Evolutionary conservation across 176 grass and related monocot species (phyloP), one percentile per base, ranked within the genome.

Genomic region (Zoysia japonica): DNA sequence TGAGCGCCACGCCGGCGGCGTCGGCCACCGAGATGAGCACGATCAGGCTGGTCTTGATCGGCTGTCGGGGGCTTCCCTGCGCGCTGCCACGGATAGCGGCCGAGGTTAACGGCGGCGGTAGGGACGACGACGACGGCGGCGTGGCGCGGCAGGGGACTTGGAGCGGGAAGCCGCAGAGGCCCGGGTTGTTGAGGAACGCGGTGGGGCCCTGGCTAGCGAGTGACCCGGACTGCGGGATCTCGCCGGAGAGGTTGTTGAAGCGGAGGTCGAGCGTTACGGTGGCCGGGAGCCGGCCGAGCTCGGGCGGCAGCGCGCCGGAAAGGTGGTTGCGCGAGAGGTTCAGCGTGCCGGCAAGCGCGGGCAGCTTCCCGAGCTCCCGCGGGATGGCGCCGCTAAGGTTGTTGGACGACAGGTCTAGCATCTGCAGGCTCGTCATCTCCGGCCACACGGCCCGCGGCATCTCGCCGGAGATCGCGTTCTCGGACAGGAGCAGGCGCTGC

Each of bases 241-340:
- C 94, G 17, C 94, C 94, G 8, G 94, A 91, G 39, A 97, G 94
- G 70, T 89, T 87, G 79, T 97, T 97, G 79, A 93, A 97, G 5
- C 88, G 86, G 13, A 97, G 86, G 49, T 97, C 94, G 47, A 97
- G 91, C 28, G 49, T 89, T 16, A 97, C 88, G 40, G 87, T 97
- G 1, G 84, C 86, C 54, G 94, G 94, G 13, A 97, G 87, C 13
- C 50, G 76, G 0, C 94, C 94, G 0, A 97, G 82, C 78, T 86
- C 67, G 5, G 61, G 51, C 1, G 94, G 94, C 40, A 97, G 84
- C 7, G 75, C 67, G 4, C 88, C 88, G 61, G 94, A 87, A 15
- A 97, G 70, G 43, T n/a, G 84, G 78, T 97, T 97, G 10, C 69
- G 82, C 0, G 94, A 97, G 37, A 97, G 71, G 78, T 97, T 97